Evolutionary conservation across 2,329 filamentous ascomycete species (phyloP), one percentile per base, ranked within the genome.

Genomic region (Colletotrichum echinochloae): DNA sequence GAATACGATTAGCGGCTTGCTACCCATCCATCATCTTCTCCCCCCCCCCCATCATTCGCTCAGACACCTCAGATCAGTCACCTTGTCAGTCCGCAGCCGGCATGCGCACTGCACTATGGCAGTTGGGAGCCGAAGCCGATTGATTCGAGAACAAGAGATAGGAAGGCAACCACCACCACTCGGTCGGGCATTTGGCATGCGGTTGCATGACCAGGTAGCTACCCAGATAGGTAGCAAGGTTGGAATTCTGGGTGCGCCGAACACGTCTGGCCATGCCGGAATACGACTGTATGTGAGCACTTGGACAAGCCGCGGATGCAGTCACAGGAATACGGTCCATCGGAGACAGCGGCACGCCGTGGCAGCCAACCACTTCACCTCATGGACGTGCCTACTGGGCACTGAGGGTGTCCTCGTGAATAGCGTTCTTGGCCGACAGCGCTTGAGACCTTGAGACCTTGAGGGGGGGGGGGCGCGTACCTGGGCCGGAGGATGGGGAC

Each of bases 401-500:
- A 23, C 64, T 68, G 68, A 59, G 48, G 68, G 68, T 68, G 64
- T 71, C 64, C 46, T 68, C 52, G 64, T 68, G 64, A 54, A 39
- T 48, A 26, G 64, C 9, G 41, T 30, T 44, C 57, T 44, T 62
- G 51, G 54, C 56, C 14, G 66, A 64, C 56, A 44, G 30, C 28
- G 30, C 44, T n/a, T 5, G 44, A 48, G 33, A 51, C 16, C 59
- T 14, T 12, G n/a, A n/a, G n/a, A n/a, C n/a, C n/a, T n/a, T n/a
- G 23, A 37, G 35, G 33, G 30, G 41, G 59, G 28, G 33, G 51
- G 56, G 44, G 68, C 68, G 64, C 67, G 68, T 70, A 70, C 68
- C 68, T 71, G 68, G 68, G 37, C 60, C 28, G 60, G 57, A 59
- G 64, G 63, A 59, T 52, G 59, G 57, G 64, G 65, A 54, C 59